Base-by-base conservation (phyloP, 164 flowering plant genomes). In the Protea cynaroides region DNA sequence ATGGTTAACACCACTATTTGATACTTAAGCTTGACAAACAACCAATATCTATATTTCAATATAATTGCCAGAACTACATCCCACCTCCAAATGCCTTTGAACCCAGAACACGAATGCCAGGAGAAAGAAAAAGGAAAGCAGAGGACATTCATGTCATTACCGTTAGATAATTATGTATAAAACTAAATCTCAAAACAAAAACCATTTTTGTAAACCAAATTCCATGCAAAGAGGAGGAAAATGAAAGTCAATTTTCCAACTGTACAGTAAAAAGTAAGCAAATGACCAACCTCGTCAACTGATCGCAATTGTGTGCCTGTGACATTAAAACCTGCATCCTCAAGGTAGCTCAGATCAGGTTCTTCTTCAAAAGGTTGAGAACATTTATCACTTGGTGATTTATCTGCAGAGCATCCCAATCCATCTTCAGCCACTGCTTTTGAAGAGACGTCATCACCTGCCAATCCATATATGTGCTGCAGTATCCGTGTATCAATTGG, bases 251-350 rank as follows among this genome's bases (percentile, higher is more conserved):
- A 44, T 44, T 44, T 44, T 5, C 49, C 12, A 44, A 44, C 49
- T 15, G 17, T 44, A 11, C 11, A 44, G 49, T 3, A 4, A 29
- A 2, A 3, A 29, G 34, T 5, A 29, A 29, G 34, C 0, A 40
- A 40, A 4, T 40, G 46, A 49, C 83, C n/a, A 60, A 82, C 89
- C 84, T 81, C 62, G 40, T 58, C 58, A 24, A 72, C 40, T 22
- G 67, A 62, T 52, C 63, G 62, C 62, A 29, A 25, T 24, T 44
- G 52, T 34, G 36, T 46, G 15, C 50, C 59, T 19, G 60, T 58
- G 58, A 59, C 29, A 29, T 34, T 55, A 25, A 53, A 22, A 51
- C 62, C 40, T n/a, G 64, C 40, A 61, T 15, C 62, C 58, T 49
- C 57, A 63, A 68, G 50, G 18, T 54, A 49, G 13, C 43, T 34